phyloP scores from a whole-genome alignment of 2,329 filamentous ascomycete species.

The Fusarium irregulare region DNA sequence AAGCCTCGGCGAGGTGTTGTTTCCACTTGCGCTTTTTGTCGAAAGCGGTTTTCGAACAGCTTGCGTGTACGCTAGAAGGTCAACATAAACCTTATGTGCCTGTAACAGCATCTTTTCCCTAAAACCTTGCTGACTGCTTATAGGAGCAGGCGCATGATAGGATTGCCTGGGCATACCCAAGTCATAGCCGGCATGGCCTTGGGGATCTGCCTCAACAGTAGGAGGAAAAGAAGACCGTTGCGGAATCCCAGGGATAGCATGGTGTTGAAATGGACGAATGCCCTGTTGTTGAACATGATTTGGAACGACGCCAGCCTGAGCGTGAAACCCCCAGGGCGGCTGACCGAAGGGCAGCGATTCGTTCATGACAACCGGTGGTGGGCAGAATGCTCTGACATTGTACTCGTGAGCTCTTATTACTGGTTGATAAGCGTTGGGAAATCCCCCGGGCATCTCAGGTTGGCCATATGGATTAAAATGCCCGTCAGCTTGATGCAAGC shows the following conservation, averaged over 20 bases:
- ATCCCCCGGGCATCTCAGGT: slow-evolving; percentile 30
- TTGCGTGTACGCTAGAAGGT: slow-evolving; percentile 74
- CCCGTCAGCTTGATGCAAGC: slow-evolving; percentile 22
- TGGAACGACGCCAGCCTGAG: slow-evolving; percentile 11
- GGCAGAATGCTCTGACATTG: slow-evolving; percentile 54
- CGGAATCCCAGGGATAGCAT: slow-evolving; percentile 20
- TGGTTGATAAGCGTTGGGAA: slow-evolving; percentile 46
- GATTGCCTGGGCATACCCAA: slow-evolving; percentile 12
- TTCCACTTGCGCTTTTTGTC: slow-evolving; percentile 52
- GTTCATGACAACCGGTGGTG: slow-evolving; percentile 49
- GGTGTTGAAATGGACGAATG: slow-evolving; percentile 17
- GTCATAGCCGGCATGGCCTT: slow-evolving; percentile 15
- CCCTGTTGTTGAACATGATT: slow-evolving; percentile 31
- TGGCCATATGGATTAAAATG: slow-evolving; percentile 31
- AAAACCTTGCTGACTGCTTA: slow-evolving; percentile 57
- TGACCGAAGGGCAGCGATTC: slow-evolving; percentile 50
- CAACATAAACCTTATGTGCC: slow-evolving; percentile 79
- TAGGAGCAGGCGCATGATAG: slow-evolving; percentile 20
- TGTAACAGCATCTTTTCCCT: slow-evolving; percentile 75
- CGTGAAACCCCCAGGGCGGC: slow-evolving; percentile 36
- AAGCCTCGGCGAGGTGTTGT: slow-evolving; percentile 59
- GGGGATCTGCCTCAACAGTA: slow-evolving; percentile 11
- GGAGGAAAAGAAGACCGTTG: slow-evolving; percentile 24
- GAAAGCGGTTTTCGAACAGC: slow-evolving; percentile 64
- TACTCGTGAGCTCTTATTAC: slow-evolving; percentile 52